Percentiles rank a stretch among this genome's conserved stretches.
Conservation (phyloP, 345 rosid species). For the Moricandia arvensis region DNA sequence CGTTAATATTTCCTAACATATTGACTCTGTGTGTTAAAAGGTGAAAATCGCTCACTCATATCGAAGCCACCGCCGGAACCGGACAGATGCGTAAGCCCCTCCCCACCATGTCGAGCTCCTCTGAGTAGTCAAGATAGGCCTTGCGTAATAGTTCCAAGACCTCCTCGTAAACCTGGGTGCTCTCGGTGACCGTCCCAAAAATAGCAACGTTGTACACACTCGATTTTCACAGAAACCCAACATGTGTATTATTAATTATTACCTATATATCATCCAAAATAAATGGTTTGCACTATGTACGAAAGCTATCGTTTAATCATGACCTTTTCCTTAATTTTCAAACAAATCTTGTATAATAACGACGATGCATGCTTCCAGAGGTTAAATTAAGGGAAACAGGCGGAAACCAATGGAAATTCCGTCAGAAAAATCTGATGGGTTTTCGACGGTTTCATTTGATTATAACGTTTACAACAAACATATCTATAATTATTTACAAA, state of each 20-base stretch:
- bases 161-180: slow-evolving; percentile 1
- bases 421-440: too few relatives aligned
- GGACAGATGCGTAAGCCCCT: not conserved
- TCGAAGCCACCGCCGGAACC: not conserved
- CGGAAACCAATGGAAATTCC: too few relatives aligned
- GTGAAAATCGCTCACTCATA: not conserved
- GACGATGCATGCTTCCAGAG: not conserved
- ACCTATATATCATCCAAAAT: not conserved
- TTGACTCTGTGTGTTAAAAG: slow-evolving; percentile 6
- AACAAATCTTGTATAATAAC: not conserved
- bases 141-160: slow-evolving; percentile 16
- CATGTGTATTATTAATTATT: not conserved
- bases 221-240: not conserved
- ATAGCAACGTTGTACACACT: not conserved
- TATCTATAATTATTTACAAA: too few relatives aligned
- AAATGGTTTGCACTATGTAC: not conserved
- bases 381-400: not conserved
- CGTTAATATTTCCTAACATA: not conserved
- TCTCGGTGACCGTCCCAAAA: not conserved
- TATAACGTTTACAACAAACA: too few relatives aligned
- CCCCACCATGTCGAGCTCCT: slow-evolving; percentile 22
- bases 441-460: too few relatives aligned
- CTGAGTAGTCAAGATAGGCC: not conserved
- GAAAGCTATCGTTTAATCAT: not conserved
- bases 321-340: not conserved